Conservation (phyloP, 768 basidiomycete genomes). For the Fomitopsis pulvina region DNA sequence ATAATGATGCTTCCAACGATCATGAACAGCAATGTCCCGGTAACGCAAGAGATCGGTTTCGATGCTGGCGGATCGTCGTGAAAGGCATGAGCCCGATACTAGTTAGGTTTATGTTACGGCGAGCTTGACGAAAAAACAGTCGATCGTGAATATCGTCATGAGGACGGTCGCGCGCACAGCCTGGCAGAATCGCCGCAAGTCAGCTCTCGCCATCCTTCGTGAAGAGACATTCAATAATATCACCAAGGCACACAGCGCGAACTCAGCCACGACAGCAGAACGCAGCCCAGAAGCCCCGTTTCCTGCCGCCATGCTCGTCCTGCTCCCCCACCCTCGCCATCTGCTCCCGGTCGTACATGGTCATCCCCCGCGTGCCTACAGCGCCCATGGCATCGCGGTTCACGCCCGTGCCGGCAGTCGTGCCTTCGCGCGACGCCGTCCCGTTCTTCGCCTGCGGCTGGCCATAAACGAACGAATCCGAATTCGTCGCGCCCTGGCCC, state of each 20-base stretch:
- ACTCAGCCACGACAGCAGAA: constrained; percentile 63
- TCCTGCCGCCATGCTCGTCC: constrained; percentile 52
- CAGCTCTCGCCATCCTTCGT: neutral
- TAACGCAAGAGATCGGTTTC: neutral
- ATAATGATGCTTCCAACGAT: neutral
- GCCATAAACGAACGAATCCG: constrained; percentile 67
- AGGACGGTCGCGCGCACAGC: neutral
- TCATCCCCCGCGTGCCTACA: constrained; percentile 45
- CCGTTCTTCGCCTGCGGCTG: constrained; percentile 43
- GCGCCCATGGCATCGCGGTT: constrained; percentile 31
- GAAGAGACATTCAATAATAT: neutral
- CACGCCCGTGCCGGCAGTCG: constrained; percentile 28
- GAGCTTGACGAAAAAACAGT: neutral
- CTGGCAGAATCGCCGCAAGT: neutral
- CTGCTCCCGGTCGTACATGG: constrained; percentile 60
- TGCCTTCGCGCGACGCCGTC: constrained; percentile 46
- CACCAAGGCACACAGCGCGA: neutral
- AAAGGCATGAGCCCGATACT: neutral
- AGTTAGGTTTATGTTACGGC: neutral
- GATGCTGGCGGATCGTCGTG: neutral
- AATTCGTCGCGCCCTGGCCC: constrained; percentile 35
- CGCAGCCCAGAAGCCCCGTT: constrained; percentile 54
- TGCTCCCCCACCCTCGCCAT: constrained; percentile 52
- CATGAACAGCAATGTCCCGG: neutral
- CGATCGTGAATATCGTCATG: neutral